These are phyloP conservation scores for Beauveria brongniartii DNA, from an alignment of 2,329 filamentous ascomycete species.

Conservation along the genomic window DNA sequence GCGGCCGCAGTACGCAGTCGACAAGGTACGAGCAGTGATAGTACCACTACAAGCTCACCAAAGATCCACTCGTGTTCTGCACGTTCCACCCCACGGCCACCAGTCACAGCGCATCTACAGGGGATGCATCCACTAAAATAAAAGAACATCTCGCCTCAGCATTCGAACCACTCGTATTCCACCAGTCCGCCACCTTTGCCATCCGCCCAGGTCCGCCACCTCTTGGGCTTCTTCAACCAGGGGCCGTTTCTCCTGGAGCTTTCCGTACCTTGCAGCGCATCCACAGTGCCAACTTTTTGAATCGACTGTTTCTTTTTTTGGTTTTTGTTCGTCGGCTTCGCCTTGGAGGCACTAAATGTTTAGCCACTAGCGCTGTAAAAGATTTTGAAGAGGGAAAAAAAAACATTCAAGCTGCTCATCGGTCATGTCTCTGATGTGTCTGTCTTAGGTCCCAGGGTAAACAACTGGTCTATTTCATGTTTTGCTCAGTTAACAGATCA, in stretches of 20 bases:
- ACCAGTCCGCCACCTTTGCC: background rate
- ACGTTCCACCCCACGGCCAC: background rate
- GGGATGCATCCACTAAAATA: background rate
- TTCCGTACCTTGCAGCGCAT: background rate
- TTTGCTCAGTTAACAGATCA: background rate
- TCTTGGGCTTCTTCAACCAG: background rate
- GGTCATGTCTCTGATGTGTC: no score
- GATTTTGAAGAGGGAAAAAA: background rate
- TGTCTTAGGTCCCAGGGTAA: no score
- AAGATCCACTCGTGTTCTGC: no score
- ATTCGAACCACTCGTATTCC: background rate
- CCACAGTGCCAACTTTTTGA: background rate
- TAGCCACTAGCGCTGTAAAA: background rate
- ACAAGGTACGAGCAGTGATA: background rate
- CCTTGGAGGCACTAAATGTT: background rate
- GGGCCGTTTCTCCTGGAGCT: background rate
- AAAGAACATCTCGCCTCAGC: background rate
- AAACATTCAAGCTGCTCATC: background rate
- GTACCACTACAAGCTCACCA: background rate
- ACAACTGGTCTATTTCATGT: no score
- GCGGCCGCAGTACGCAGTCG: background rate
- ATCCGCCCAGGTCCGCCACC: background rate
- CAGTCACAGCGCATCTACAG: background rate
- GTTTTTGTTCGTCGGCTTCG: background rate
- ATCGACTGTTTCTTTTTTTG: background rate